phyloP scores from a whole-genome alignment of 140 eudicot genomes.

The Ambrosia hybrid region DNA sequence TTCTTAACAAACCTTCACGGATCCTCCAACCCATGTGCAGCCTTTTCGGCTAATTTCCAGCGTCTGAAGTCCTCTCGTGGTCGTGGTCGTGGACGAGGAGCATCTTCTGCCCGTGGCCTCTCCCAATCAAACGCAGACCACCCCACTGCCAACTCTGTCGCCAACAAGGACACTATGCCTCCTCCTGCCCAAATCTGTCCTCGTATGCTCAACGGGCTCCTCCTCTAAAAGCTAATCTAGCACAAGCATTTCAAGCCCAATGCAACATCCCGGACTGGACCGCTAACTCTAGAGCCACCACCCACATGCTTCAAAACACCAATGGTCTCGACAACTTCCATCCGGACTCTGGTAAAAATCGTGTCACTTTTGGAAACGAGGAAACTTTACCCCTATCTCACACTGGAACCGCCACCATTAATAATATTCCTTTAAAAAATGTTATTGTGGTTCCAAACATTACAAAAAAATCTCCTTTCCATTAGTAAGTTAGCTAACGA shows the following conservation, averaged over 20 bases:
- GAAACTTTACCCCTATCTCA: neutral
- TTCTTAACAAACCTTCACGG: neutral
- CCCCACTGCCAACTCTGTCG: neutral
- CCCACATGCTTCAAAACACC: neutral
- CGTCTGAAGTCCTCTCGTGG: neutral
- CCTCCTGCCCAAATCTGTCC: neutral
- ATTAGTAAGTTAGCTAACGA: too few species aligned
- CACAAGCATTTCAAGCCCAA: neutral
- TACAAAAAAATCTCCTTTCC: too few species aligned
- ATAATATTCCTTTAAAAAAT: neutral
- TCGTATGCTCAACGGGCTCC: neutral
- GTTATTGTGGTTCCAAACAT: neutral
- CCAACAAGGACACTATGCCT: neutral
- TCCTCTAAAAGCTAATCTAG: neutral
- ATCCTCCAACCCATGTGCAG: neutral
- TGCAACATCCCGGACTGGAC: neutral
- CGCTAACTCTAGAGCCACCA: neutral
- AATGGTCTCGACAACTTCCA: neutral
- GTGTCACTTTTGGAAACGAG: neutral
- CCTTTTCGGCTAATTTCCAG: neutral
- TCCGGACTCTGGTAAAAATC: neutral
- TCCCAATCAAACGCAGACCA: neutral
- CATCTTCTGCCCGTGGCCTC: neutral
- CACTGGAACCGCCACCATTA: neutral
- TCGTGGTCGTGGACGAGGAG: neutral